Conservation (phyloP, 306 rosid species). For the Gleditsia sinensis region DNA sequence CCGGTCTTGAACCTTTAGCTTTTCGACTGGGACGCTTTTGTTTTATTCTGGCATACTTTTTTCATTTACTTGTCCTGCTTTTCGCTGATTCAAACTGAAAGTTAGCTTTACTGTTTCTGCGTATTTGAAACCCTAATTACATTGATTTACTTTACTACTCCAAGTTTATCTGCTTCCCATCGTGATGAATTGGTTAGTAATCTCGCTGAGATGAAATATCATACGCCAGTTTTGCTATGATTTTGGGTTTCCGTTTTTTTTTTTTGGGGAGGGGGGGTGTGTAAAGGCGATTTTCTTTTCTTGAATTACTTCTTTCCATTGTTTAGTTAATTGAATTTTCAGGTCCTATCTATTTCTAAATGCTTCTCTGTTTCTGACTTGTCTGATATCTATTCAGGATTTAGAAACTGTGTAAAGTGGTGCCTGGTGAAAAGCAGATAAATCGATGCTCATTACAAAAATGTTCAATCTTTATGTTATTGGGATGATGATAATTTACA, state of each 20-base stretch:
- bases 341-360: neutral
- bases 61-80: neutral
- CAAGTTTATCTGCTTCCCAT: neutral
- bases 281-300: neutral
- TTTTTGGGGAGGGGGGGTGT: too few relatives aligned
- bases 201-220: neutral
- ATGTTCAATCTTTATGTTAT: neutral
- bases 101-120: slow-evolving; percentile 30
- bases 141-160: neutral
- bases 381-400: neutral
- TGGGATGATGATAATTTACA: neutral
- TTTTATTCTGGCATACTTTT: neutral
- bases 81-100: neutral
- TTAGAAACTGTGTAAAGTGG: neutral
- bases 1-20: neutral
- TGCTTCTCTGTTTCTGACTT: neutral
- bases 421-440: neutral
- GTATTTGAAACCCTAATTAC: slow-evolving; percentile 28
- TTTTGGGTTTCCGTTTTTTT: neutral
- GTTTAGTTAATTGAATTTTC: neutral
- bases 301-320: neutral
- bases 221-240: neutral
- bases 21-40: slow-evolving; percentile 17
- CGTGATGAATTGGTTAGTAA: neutral
- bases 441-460: neutral